phyloP scores from a whole-genome alignment of 164 flowering plant species.

The Berberis thunbergii region DNA sequence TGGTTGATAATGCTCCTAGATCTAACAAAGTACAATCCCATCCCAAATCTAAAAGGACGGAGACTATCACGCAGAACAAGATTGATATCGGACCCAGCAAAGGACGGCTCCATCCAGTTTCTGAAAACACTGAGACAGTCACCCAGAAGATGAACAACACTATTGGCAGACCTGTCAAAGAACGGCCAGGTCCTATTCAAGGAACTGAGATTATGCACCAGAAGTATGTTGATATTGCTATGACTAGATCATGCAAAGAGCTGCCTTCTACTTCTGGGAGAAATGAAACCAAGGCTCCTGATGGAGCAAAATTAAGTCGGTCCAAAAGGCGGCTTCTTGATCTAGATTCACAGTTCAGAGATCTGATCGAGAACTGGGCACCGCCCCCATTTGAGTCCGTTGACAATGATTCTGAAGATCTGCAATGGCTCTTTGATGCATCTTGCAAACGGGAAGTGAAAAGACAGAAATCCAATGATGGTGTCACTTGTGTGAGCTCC shows the following conservation, averaged over 20 bases:
- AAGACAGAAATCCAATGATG: constrained; percentile 13
- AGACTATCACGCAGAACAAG: constrained; percentile 13
- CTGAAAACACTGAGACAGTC: constrained; percentile 1
- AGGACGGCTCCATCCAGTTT: constrained; percentile 7
- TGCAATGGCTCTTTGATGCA: constrained; percentile 35
- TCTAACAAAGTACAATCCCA: constrained; percentile 5
- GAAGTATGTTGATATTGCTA: background rate
- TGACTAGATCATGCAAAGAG: background rate
- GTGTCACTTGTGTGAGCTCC: background rate
- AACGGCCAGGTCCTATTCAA: constrained; percentile 7
- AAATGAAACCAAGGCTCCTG: background rate
- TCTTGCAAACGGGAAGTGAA: constrained; percentile 4
- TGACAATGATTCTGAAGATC: constrained; percentile 14
- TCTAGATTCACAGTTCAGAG: constrained; percentile 6
- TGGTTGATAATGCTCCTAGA: too few species aligned
- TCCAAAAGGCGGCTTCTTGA: background rate
- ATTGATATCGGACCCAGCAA: constrained; percentile 3
- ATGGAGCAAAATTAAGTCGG: background rate
- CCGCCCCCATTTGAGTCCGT: constrained; percentile 11
- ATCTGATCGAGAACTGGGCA: constrained; percentile 23
- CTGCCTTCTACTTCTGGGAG: constrained; percentile 13
- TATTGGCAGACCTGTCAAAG: background rate
- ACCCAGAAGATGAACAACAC: background rate
- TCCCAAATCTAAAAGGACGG: constrained; percentile 5
- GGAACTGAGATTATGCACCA: background rate